These are phyloP conservation scores for Tephrocybe sp. DNA, from an alignment of 768 basidiomycete species.

Conservation along the genomic window DNA sequence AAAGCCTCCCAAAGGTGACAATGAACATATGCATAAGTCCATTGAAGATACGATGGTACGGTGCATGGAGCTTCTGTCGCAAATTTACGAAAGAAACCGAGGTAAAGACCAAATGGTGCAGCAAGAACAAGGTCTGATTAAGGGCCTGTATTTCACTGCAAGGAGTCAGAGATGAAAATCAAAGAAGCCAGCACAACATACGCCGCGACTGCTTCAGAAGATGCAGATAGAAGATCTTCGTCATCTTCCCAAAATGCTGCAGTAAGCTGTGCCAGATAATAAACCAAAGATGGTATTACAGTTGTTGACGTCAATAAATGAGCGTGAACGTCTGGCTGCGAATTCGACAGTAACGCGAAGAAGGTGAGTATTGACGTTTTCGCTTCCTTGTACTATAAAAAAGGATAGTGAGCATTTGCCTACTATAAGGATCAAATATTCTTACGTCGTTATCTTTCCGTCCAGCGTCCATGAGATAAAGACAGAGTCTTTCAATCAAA, in stretches of 20 bases:
- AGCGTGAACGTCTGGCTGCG: slow-evolving; percentile 36
- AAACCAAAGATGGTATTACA: slow-evolving; percentile 65
- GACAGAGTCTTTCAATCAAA: slow-evolving; percentile 50
- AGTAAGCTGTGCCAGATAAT: slow-evolving; percentile 51
- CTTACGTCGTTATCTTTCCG: slow-evolving; percentile 43
- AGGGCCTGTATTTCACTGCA: slow-evolving; percentile 51
- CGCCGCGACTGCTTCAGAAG: slow-evolving; percentile 35
- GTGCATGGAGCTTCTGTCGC: slow-evolving; percentile 56
- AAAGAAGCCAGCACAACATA: slow-evolving; percentile 23
- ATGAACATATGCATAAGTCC: slow-evolving; percentile 70
- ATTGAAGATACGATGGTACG: slow-evolving; percentile 54
- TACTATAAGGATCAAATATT: background rate
- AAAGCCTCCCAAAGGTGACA: slow-evolving; percentile 74
- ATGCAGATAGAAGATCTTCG: slow-evolving; percentile 34
- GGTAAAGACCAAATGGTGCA: slow-evolving; percentile 63
- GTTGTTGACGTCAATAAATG: slow-evolving; percentile 45
- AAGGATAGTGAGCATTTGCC: background rate
- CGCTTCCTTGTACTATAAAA: slow-evolving; percentile 22
- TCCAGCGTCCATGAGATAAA: slow-evolving; percentile 42
- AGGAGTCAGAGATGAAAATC: background rate
- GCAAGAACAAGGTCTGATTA: slow-evolving; percentile 53
- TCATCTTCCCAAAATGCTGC: slow-evolving; percentile 70
- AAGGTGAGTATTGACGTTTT: slow-evolving; percentile 39
- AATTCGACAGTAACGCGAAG: slow-evolving; percentile 40
- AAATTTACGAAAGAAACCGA: slow-evolving; percentile 49